These are phyloP conservation scores for Cryptosporidium baileyi DNA, from an alignment of 169 alveolate species.

Conservation along the genomic window DNA sequence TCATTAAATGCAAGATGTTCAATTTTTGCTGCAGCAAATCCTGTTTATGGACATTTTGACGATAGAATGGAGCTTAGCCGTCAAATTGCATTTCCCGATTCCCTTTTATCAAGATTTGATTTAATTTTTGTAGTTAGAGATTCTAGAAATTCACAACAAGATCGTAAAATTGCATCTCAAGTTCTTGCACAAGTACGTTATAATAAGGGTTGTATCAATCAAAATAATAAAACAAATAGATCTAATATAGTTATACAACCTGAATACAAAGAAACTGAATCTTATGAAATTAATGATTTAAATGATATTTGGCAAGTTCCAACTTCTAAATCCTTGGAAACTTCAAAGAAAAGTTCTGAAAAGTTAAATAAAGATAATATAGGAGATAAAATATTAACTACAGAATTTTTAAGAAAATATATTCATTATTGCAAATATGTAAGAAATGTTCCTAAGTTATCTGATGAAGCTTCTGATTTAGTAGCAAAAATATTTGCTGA, in stretches of 20 bases:
- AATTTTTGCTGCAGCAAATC: constrained; percentile 99
- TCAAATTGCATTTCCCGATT: constrained; percentile 96
- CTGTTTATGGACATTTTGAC: constrained; percentile 96
- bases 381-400: constrained; percentile 3
- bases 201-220: neutral
- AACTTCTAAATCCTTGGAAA: neutral
- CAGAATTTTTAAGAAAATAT: constrained; percentile 60
- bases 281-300: constrained; percentile 44
- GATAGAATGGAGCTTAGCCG: constrained; percentile 87
- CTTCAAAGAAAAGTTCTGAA: neutral
- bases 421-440: constrained; percentile 65
- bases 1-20: constrained; percentile 97
- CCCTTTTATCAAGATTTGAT: constrained; percentile 96
- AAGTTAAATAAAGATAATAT: constrained; percentile 3
- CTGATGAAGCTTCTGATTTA: constrained; percentile 82
- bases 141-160: constrained; percentile 44
- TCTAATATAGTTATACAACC: constrained; percentile 48
- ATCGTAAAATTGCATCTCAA: constrained; percentile 53
- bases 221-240: neutral
- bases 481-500: constrained; percentile 80
- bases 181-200: constrained; percentile 61
- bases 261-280: constrained; percentile 13
- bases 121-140: constrained; percentile 87
- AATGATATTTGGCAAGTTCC: constrained; percentile 71
- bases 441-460: constrained; percentile 76